Conservation (phyloP, 2,329 filamentous ascomycete genomes). For the Harringtonia lauricola region DNA sequence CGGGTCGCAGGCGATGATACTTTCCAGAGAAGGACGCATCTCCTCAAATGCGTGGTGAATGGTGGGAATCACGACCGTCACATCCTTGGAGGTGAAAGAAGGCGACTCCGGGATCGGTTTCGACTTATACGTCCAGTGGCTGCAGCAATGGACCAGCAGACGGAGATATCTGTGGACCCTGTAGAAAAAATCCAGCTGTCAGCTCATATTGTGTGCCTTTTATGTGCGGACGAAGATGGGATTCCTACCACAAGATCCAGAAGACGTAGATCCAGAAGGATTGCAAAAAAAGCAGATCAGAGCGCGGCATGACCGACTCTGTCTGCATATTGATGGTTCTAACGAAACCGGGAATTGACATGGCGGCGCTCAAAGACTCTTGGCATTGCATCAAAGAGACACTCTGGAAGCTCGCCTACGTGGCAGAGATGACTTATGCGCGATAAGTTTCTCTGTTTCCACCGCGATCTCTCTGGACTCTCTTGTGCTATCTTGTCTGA, state of each 20-base stretch:
- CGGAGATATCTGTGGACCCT: slow-evolving; percentile 85
- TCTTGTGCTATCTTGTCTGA: not conserved
- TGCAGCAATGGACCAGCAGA: slow-evolving; percentile 72
- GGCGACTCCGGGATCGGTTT: slow-evolving; percentile 74
- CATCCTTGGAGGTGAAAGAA: slow-evolving; percentile 69
- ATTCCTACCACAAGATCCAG: slow-evolving; percentile 33
- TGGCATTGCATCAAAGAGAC: not conserved
- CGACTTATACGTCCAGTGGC: slow-evolving; percentile 79
- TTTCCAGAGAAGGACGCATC: slow-evolving; percentile 68
- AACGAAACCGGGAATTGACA: slow-evolving; percentile 1
- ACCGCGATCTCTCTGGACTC: not conserved
- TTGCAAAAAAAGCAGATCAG: slow-evolving; percentile 27
- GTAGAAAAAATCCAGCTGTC: not conserved
- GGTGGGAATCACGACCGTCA: slow-evolving; percentile 88
- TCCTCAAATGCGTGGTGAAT: slow-evolving; percentile 82
- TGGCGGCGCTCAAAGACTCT: not conserved
- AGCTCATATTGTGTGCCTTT: no score
- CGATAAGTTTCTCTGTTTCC: not conserved
- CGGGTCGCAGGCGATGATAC: slow-evolving; percentile 60
- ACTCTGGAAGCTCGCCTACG: no score
- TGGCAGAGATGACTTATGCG: not conserved
- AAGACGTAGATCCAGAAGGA: slow-evolving; percentile 33
- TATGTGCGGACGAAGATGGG: not conserved
- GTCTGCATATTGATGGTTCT: not conserved
- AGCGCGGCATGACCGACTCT: not conserved